A percentile compares a stretch with the other conserved stretches of the same genome.
These are phyloP conservation scores for Globisporangium viniferum DNA, from an alignment of 352 stramenopile species.

Conservation along the genomic window DNA sequence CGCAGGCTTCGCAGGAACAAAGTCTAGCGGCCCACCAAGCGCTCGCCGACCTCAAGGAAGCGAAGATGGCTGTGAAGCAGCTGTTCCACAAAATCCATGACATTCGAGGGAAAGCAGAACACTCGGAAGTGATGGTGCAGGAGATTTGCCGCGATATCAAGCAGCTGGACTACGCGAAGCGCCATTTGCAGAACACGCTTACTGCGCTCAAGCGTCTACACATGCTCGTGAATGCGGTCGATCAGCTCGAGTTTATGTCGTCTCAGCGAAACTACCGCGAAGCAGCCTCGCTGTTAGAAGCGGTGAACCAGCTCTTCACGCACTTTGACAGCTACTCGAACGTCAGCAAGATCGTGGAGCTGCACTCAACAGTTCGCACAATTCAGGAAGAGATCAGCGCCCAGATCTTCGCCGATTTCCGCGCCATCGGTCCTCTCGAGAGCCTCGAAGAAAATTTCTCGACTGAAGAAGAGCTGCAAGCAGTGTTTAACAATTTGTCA, in stretches of 20 bases:
- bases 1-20: conserved; percentile 75
- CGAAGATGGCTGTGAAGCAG: conserved; percentile 82
- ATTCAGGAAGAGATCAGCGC: conserved; percentile 87
- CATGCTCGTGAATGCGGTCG: conserved; percentile 97
- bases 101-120: conserved; percentile 93
- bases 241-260: conserved; percentile 86
- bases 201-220: conserved; percentile 96
- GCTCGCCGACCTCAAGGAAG: conserved; percentile 81
- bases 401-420: conserved; percentile 91
- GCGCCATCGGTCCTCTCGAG: conserved; percentile 73
- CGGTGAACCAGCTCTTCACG: conserved; percentile 93
- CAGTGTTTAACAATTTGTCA: conserved; percentile 68
- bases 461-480: conserved; percentile 56
- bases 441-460: conserved; percentile 73
- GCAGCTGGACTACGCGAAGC: conserved; percentile 97
- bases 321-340: conserved; percentile 96
- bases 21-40: conserved; percentile 70
- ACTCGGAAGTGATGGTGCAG: conserved; percentile 96
- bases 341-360: conserved; percentile 91
- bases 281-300: conserved; percentile 95
- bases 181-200: conserved; percentile 94
- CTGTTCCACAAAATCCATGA: conserved; percentile 92
- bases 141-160: conserved; percentile 99
- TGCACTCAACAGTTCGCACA: conserved; percentile 87
- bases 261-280: conserved; percentile 91